Evolutionary conservation across 108 stramenopile species (phyloP), one percentile per base, ranked within the genome.

Genomic region (Skeletonema grethae): DNA sequence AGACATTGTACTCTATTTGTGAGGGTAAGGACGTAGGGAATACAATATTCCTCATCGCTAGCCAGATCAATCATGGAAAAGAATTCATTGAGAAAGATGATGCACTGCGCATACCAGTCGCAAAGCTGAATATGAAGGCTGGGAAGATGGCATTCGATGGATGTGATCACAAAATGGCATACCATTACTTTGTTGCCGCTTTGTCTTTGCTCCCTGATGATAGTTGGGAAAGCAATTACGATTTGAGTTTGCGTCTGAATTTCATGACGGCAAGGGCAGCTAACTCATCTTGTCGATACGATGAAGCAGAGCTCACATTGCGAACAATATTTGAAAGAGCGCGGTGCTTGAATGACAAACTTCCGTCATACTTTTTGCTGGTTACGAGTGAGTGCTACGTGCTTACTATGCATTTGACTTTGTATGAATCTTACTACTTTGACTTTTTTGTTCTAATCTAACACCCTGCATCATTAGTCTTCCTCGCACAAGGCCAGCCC

Each of bases 101-200:
- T 38, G 2, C 36, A 38, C 11, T 38, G 11, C 10, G 36, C 36
- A 11, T 38, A 11, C 36, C 36, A 0, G 36, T 38, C 36, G 36
- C 36, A 38, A 38, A 38, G 36, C 36, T 38, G 36, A 38, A 38
- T 38, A 38, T 38, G 36, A 38, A 38, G 10, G 79, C 83, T 7
- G 63, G 64, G 16, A 11, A 32, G 10, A 79, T 67, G 41, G 73
- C 83, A 24, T 11, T 76, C 9, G 61, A 35, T 50, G 5, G 65
- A 4, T 84, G 75, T 5, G 75, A 68, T 30, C 66, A 70, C 39
- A 69, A 65, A 10, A 46, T 2, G 36, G 78, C 83, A 3, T 25
- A 61, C 56, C 43, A 48, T 9, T 84, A 76, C 45, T 65, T 70
- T 4, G 16, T 2, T 18, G 31, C 15, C 31, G 72, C 72, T 9